These are phyloP conservation scores for Excoecaria cochinchinensis DNA, from an alignment of 345 rosid species.

Conservation along the genomic window DNA sequence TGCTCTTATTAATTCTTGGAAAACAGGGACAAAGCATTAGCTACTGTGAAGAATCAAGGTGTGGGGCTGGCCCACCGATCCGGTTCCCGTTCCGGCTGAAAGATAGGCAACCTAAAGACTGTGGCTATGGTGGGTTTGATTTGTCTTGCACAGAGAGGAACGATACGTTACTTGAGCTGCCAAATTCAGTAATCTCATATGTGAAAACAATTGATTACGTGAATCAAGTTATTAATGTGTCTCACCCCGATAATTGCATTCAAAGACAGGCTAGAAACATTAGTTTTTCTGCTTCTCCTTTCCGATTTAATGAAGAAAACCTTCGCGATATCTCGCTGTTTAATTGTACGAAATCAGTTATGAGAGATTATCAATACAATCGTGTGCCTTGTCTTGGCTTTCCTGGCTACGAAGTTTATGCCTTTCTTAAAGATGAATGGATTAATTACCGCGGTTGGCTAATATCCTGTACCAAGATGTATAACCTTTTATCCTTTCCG, in stretches of 20 bases:
- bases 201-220: too few species aligned
- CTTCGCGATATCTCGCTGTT: background rate
- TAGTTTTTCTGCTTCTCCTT: constrained; percentile 17
- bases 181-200: too few species aligned
- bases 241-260: too few species aligned
- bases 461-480: constrained; percentile 18
- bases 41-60: background rate
- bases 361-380: too few species aligned
- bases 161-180: constrained; percentile 18
- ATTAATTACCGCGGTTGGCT: background rate
- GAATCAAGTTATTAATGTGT: too few species aligned
- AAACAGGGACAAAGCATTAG: background rate
- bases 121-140: constrained; percentile 16
- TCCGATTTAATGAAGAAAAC: background rate
- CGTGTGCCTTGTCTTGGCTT: background rate
- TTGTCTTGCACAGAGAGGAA: constrained; percentile 17
- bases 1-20: background rate
- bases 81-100: constrained; percentile 17
- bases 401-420: constrained; percentile 1
- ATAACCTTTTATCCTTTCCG: background rate
- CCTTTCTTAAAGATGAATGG: rapidly evolving
- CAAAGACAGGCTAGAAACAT: too few species aligned
- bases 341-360: background rate
- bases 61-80: constrained; percentile 8
- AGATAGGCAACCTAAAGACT: background rate